Evolutionary conservation across 2,329 filamentous ascomycete genomes (phyloP).

Genomic region (Aspergillus sp.): DNA sequence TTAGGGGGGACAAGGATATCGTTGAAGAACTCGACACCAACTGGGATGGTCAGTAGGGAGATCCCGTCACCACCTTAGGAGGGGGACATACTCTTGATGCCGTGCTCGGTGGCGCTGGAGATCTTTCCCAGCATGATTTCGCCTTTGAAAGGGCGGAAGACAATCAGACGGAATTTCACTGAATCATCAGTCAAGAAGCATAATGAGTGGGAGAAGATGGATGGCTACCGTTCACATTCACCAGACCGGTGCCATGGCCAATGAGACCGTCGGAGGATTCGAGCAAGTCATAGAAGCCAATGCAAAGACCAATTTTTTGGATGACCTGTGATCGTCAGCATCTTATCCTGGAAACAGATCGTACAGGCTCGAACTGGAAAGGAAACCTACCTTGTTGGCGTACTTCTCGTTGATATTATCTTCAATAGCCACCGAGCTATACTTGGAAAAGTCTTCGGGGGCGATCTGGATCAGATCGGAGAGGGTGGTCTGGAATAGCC

Average conservation of each 20-base stretch:
- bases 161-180: conserved; percentile 91
- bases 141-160: conserved; percentile 94
- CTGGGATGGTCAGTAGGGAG: conserved; percentile 38
- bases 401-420: conserved; percentile 98
- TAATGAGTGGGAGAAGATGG: neutral
- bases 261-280: conserved; percentile 91
- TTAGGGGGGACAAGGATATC: conserved; percentile 79
- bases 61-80: neutral
- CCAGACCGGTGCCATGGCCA: conserved; percentile 84
- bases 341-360: neutral
- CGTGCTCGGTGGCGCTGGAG: conserved; percentile 66
- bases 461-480: conserved; percentile 91
- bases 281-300: conserved; percentile 88
- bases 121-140: conserved; percentile 88
- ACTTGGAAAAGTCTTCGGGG: conserved; percentile 81
- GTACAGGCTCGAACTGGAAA: neutral
- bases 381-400: conserved; percentile 69
- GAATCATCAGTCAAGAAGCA: conserved; percentile 4
- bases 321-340: conserved; percentile 59
- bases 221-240: conserved; percentile 81
- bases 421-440: conserved; percentile 78
- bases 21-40: conserved; percentile 89
- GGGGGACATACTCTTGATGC: conserved; percentile 63
- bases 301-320: conserved; percentile 88
- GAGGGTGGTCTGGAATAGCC: conserved; percentile 70